Percentiles rank a stretch among this genome's conserved stretches.
Conservation (phyloP, 2,329 filamentous ascomycete species). For the Pezicula rhizophila region DNA sequence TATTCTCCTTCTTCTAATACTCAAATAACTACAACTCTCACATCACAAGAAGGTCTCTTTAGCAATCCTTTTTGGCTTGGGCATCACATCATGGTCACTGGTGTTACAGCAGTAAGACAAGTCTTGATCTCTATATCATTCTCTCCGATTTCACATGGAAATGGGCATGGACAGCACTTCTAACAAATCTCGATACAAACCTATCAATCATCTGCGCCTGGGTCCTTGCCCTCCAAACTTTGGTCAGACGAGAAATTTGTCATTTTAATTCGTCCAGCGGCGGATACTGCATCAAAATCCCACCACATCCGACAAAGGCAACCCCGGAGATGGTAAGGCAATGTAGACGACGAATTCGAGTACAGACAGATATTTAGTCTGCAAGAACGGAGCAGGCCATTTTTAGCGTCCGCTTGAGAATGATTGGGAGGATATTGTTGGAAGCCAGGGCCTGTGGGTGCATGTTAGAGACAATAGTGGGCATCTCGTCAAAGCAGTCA, state of each 20-base stretch:
- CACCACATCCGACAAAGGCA: neutral
- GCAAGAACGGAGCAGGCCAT: neutral
- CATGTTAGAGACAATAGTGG: too few relatives aligned
- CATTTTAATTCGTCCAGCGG: neutral
- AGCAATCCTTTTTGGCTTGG: conserved; percentile 7
- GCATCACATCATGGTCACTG: conserved; percentile 5
- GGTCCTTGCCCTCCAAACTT: conserved; percentile 9
- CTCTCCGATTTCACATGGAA: conserved; percentile 9
- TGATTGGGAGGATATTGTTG: neutral
- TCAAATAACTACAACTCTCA: conserved; percentile 7
- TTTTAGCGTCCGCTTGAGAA: neutral
- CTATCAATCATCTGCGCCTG: conserved; percentile 11
- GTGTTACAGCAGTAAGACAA: conserved; percentile 8
- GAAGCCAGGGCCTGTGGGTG: neutral
- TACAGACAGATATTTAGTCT: neutral
- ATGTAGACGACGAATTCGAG: neutral
- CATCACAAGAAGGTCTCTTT: neutral
- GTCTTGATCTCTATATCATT: conserved; percentile 7
- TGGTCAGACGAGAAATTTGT: neutral
- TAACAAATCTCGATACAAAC: conserved; percentile 9
- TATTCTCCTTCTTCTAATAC: conserved; percentile 3
- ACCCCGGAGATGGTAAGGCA: neutral
- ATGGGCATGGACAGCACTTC: conserved; percentile 10
- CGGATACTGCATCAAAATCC: neutral
- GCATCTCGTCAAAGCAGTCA: too few relatives aligned